Percentiles rank a stretch among this genome's conserved stretches.
phyloP scores from a whole-genome alignment of 1,284 basidiomycete genomes.

The Nidula niveotomentosa region DNA sequence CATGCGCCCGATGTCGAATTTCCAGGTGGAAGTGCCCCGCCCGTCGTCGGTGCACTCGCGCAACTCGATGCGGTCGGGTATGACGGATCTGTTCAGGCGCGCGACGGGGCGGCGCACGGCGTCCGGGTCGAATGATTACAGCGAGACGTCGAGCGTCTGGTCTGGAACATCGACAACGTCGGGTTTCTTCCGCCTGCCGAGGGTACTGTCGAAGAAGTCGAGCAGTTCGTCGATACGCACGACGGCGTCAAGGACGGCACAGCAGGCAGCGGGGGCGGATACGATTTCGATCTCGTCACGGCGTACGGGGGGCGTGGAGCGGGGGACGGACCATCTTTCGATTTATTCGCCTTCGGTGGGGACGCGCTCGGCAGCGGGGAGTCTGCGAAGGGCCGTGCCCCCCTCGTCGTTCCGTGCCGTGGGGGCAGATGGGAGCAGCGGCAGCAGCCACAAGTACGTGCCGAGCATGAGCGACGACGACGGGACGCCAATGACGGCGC shows the following conservation, averaged over 20 bases:
- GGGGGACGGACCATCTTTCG: slow-evolving; percentile 23
- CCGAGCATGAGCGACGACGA: slow-evolving; percentile 44
- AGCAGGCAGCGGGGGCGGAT: slow-evolving; percentile 36
- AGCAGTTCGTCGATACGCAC: slow-evolving; percentile 50
- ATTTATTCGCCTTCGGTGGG: slow-evolving; percentile 18
- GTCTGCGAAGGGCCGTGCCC: slow-evolving; percentile 45
- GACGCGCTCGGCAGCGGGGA: slow-evolving; percentile 31
- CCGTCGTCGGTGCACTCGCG: slow-evolving; percentile 63
- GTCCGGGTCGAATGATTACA: slow-evolving; percentile 40
- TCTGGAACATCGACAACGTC: slow-evolving; percentile 48
- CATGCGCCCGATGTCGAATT: slow-evolving; percentile 45
- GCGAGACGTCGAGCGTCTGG: slow-evolving; percentile 54
- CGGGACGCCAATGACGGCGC: slow-evolving; percentile 52
- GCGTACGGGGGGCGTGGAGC: slow-evolving; percentile 21
- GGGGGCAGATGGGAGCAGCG: slow-evolving; percentile 19
- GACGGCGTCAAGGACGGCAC: slow-evolving; percentile 29
- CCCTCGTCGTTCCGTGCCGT: slow-evolving; percentile 55
- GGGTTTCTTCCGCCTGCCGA: slow-evolving; percentile 39
- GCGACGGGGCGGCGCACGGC: slow-evolving; percentile 48
- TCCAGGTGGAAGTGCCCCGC: slow-evolving; percentile 47
- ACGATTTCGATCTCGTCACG: slow-evolving; percentile 41
- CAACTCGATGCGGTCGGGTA: slow-evolving; percentile 55
- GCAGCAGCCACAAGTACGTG: slow-evolving; percentile 22
- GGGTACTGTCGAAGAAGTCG: slow-evolving; percentile 43
- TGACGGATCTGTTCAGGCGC: slow-evolving; percentile 61